Conservation (phyloP, 305 asterid species). For the Rubia occidens region DNA sequence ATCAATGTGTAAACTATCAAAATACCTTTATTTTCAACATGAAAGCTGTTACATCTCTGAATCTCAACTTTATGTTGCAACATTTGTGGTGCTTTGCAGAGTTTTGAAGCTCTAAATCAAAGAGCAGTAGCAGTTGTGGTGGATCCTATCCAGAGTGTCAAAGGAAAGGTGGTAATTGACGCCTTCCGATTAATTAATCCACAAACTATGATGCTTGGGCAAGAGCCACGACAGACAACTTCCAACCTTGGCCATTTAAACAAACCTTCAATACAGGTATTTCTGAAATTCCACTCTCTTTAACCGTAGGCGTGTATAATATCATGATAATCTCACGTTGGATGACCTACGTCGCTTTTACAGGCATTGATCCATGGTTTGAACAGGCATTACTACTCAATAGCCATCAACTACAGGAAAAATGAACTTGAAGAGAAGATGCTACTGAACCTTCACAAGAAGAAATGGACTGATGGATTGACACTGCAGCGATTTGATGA, state of each 20-base stretch:
- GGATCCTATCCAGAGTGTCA: constrained; percentile 98
- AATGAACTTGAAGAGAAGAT: constrained; percentile 98
- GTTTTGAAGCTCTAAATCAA: constrained; percentile 97
- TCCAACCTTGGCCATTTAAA: constrained; percentile 94
- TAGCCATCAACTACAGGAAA: constrained; percentile 92
- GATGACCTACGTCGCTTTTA: constrained; percentile 8
- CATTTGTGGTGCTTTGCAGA: constrained; percentile 35
- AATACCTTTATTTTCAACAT: background rate
- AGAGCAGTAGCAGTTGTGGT: constrained; percentile 98
- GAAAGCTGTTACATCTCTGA: background rate
- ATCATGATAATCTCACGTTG: constrained; percentile 14
- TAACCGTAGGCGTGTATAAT: background rate
- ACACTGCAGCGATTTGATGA: constrained; percentile 85
- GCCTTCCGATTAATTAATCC: constrained; percentile 95
- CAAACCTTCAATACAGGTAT: constrained; percentile 88
- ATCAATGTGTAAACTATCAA: background rate
- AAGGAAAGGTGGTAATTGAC: constrained; percentile 96
- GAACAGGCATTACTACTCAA: constrained; percentile 92
- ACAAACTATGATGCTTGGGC: constrained; percentile 99
- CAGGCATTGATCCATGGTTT: constrained; percentile 96
- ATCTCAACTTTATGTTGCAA: constrained; percentile 1
- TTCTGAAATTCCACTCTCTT: background rate
- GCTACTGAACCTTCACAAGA: constrained; percentile 94
- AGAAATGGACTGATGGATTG: constrained; percentile 95
- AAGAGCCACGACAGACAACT: constrained; percentile 96